Percentiles rank a stretch among this genome's conserved stretches.
Conservation (phyloP, 306 rosid species). For the Macrotyloma uniflorum region DNA sequence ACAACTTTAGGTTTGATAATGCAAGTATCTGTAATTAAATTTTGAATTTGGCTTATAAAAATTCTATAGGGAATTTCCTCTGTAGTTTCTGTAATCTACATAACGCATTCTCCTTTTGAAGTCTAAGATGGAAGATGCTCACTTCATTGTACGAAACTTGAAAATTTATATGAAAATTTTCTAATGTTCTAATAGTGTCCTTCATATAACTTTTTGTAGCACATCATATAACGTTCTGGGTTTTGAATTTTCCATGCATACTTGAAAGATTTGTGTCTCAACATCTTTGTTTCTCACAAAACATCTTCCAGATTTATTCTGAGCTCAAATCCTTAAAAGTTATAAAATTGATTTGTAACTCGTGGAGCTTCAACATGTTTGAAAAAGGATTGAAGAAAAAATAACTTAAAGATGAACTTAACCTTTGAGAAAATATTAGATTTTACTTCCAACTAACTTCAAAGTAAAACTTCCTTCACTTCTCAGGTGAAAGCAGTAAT, state of each 20-base stretch:
- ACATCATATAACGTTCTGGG: not conserved
- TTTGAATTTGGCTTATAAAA: not conserved
- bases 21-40: not conserved
- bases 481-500: conserved; percentile 50
- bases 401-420: not conserved
- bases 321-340: not conserved
- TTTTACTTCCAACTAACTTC: not conserved
- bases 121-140: not conserved
- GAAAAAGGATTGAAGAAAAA: not conserved
- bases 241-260: not conserved
- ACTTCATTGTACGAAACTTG: not conserved
- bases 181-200: not conserved
- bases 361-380: not conserved
- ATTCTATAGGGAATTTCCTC: conserved; percentile 1
- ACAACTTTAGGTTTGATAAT: not conserved
- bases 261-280: not conserved
- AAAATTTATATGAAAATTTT: conserved; percentile 9
- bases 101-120: not conserved
- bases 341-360: not conserved
- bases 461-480: conserved; percentile 9
- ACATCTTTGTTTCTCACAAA: not conserved
- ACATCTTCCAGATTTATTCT: not conserved
- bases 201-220: not conserved
- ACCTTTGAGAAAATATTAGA: not conserved
- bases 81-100: not conserved